A percentile compares a stretch with the other conserved stretches of the same genome.
Conservation (phyloP, 306 rosid genomes). For the Acmispon strigosus region DNA sequence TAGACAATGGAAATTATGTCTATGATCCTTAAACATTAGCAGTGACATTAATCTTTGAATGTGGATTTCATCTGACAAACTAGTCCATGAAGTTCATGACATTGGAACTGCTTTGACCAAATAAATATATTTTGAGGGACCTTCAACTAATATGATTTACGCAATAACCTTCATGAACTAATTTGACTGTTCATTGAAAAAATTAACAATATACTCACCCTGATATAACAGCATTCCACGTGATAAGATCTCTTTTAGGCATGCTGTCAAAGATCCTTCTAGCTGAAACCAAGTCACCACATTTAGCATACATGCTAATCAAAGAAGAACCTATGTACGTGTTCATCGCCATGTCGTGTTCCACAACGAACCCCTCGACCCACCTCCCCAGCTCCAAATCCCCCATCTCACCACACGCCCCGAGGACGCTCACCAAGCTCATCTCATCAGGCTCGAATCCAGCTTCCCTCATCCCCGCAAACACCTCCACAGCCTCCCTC, state of each 20-base stretch:
- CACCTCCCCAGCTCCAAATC: slow-evolving; percentile 62
- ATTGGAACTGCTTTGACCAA: not conserved
- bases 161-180: too few relatives aligned
- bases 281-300: slow-evolving; percentile 69
- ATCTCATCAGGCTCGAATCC: slow-evolving; percentile 71
- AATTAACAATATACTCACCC: slow-evolving; percentile 40
- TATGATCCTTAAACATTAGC: too few relatives aligned
- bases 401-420: slow-evolving; percentile 80
- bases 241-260: slow-evolving; percentile 51
- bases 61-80: not conserved
- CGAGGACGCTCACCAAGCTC: slow-evolving; percentile 72
- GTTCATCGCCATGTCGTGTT: slow-evolving; percentile 39
- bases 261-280: slow-evolving; percentile 64
- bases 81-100: not conserved
- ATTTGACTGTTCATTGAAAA: too few relatives aligned
- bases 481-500: slow-evolving; percentile 55
- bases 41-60: not conserved
- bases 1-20: too few relatives aligned
- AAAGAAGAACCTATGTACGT: slow-evolving; percentile 73
- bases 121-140: not conserved
- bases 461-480: slow-evolving; percentile 46
- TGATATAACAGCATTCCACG: slow-evolving; percentile 88
- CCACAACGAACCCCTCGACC: slow-evolving; percentile 67
- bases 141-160: not conserved
- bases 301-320: slow-evolving; percentile 71